phyloP scores from a whole-genome alignment of 2,329 filamentous ascomycete species.

The Pleoardoris graminearum region DNA sequence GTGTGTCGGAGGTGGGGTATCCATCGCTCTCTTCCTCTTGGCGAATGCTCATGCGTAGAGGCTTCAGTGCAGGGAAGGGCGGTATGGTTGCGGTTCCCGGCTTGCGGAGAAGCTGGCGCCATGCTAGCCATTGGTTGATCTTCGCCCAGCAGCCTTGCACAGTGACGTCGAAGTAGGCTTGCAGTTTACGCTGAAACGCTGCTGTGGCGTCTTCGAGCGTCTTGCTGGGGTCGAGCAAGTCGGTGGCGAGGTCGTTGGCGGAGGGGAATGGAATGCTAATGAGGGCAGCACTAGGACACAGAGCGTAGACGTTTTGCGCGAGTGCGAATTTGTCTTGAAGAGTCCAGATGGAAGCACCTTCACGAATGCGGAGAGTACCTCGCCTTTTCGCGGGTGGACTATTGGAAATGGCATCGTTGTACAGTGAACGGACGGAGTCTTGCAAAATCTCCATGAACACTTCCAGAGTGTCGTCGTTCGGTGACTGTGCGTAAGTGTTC shows the following conservation, averaged over 20 bases:
- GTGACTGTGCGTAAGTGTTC: background rate
- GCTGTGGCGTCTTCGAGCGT: conserved; percentile 1
- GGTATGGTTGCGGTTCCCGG: background rate
- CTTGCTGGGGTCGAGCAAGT: background rate
- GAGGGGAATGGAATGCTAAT: conserved; percentile 3
- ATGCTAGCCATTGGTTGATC: conserved; percentile 6
- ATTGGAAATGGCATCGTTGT: background rate
- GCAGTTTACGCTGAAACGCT: background rate
- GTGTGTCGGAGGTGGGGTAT: background rate
- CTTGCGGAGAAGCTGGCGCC: conserved; percentile 4
- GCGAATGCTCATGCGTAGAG: background rate
- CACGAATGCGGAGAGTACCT: background rate
- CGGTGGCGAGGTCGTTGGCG: background rate
- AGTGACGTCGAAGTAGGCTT: conserved; percentile 4
- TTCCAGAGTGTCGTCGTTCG: background rate
- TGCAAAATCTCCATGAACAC: background rate
- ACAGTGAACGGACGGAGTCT: background rate
- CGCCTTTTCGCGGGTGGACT: background rate
- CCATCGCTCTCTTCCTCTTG: background rate
- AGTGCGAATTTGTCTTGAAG: conserved; percentile 1
- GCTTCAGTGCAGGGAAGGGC: background rate
- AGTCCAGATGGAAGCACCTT: background rate
- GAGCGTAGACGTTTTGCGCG: background rate
- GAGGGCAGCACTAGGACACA: background rate
- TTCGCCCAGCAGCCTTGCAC: conserved; percentile 4